Evolutionary conservation across 139 green algal genomes (phyloP), one percentile per base, ranked within the genome.

Genomic region (Limnomonas spitsbergensis): DNA sequence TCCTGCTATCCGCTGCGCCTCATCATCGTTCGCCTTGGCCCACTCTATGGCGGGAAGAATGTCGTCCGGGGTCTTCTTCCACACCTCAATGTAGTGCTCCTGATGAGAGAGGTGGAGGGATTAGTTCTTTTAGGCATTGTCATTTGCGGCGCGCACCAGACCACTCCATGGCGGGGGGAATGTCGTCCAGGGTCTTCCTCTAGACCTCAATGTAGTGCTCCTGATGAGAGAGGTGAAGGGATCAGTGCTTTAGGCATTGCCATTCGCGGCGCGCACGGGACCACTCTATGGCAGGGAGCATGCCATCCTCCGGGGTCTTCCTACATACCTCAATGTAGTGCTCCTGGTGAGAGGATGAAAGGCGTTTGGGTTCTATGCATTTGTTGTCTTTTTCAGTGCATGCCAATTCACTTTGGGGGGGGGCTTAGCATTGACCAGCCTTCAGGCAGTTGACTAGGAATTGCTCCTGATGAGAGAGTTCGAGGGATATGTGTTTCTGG

Each of bases 311-410:
- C 7, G 77, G 77, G 1, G 26, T 40, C 77, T 61, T 38, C 40
- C n/a, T 27, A 66, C 77, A 81, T n/a, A 81, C 66, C 1, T 40
- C 40, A 20, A 81, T 9, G 68, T 77, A 81, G 47, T 81, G 77
- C 42, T 34, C 2, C 52, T 77, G 39, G 29, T 35, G 4, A 70
- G 29, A 36, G n/a, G n/a, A n/a, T n/a, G n/a, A n/a, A n/a, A n/a
- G n/a, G n/a, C n/a, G n/a, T n/a, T n/a, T n/a, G n/a, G n/a, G n/a
- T n/a, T n/a, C n/a, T n/a, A n/a, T n/a, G n/a, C n/a, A n/a, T n/a
- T n/a, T n/a, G n/a, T n/a, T n/a, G n/a, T n/a, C n/a, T n/a, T n/a
- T n/a, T n/a, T n/a, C n/a, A n/a, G n/a, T n/a, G n/a, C n/a, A n/a
- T n/a, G n/a, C n/a, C n/a, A n/a, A n/a, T n/a, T n/a, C n/a, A n/a